Evolutionary conservation across 371 early-diverging fungal species (phyloP), one percentile per base, ranked within the genome.

Genomic region (Mucor saturninus): DNA sequence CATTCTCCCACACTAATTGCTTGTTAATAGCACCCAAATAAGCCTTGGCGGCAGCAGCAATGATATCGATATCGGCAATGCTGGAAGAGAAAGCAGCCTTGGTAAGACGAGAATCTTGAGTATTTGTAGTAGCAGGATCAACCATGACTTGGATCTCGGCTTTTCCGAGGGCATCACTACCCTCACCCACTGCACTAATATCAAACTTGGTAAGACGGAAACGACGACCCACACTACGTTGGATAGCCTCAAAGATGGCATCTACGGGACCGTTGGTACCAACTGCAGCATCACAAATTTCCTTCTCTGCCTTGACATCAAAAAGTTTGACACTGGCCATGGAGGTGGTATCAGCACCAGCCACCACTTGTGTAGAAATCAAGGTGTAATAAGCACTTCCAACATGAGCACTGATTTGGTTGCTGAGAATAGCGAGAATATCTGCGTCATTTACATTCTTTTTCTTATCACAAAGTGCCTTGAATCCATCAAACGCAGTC

Each of bases 381-480:
- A 94, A 77, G 15, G 80, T 76, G 68, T 77, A 94, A 35, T 75
- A 71, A 8, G 76, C 65, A 46, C 59, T 68, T 28, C 55, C 5
- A 46, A 32, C 49, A 61, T 62, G 29, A 26, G 68, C 61, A 7
- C 68, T 54, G 39, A 86, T 75, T 60, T 85, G 85, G 59, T 93
- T 95, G 39, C 89, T 89, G 49, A 95, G 70, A 49, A 97, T 77
- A 32, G 95, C 94, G 38, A 91, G 78, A 54, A 98, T 73, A 75
- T 98, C 97, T 59, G 89, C 86, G 76, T 98, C 95, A 29, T 89
- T 92, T 15, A 98, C 89, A 38, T 91, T 91, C 81, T 94, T 95
- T 80, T 95, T 96, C 43, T 86, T 79, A 64, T 98, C 98, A 29
- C 96, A 95, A 57, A 95, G 76, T 35, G 85, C 72, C 83, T 98